Conservation (phyloP, 192 early-diverging fungal species). For the Gonapodya sp. region DNA sequence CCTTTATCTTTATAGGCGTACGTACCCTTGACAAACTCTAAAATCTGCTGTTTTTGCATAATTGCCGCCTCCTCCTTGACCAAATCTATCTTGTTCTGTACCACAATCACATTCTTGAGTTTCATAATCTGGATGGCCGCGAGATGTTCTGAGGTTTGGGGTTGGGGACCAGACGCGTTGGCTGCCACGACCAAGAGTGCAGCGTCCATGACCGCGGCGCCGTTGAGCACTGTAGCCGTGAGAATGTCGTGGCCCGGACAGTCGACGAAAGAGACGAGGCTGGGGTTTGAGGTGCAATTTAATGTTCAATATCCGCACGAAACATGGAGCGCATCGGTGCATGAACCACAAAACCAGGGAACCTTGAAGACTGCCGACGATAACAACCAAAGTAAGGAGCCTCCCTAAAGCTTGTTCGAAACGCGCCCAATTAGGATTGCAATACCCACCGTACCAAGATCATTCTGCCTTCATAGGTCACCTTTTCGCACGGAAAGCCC, state of each 20-base stretch:
- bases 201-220: conserved; percentile 98
- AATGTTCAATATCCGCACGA: conserved; percentile 12
- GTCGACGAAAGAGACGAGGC: conserved; percentile 97
- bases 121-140: conserved; percentile 99
- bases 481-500: conserved; percentile 77
- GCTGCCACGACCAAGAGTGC: conserved; percentile 94
- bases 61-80: conserved; percentile 86
- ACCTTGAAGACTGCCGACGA: conserved; percentile 5
- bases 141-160: conserved; percentile 96
- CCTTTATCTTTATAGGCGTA: no score
- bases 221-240: conserved; percentile 99
- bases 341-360: background rate
- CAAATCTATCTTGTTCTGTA: conserved; percentile 98
- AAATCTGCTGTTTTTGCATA: conserved; percentile 83
- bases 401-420: background rate
- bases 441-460: conserved; percentile 53
- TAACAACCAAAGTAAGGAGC: background rate
- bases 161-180: conserved; percentile 98
- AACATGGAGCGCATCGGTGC: background rate
- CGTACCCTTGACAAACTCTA: conserved; percentile 77
- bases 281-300: conserved; percentile 17
- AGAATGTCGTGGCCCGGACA: conserved; percentile 99
- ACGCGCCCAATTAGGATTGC: background rate
- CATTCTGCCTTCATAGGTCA: conserved; percentile 78
- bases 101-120: conserved; percentile 88